phyloP scores from a whole-genome alignment of 2,329 filamentous ascomycete species.

The Trichoderma sp. region DNA sequence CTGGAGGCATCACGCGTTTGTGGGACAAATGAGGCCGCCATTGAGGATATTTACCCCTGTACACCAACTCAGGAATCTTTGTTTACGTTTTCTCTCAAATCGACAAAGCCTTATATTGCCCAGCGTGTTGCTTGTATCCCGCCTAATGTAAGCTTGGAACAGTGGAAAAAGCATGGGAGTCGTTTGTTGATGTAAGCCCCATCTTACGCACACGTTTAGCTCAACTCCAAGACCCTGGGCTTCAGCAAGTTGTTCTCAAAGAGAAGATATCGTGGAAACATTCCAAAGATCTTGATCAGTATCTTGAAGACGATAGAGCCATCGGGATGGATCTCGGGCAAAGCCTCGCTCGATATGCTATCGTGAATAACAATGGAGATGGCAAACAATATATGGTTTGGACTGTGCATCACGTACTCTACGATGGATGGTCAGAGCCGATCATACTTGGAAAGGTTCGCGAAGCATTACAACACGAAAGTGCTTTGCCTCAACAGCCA shows the following conservation, averaged over 20 bases:
- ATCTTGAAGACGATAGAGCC: background rate
- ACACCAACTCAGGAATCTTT: conserved; percentile 39
- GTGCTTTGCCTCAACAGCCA: background rate
- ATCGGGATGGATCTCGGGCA: background rate
- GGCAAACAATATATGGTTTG: conserved; percentile 31
- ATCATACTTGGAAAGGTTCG: conserved; percentile 33
- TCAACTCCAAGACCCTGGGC: conserved; percentile 23
- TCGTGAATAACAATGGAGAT: background rate
- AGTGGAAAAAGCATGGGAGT: conserved; percentile 35
- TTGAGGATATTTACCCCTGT: conserved; percentile 41
- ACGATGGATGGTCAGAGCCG: conserved; percentile 39
- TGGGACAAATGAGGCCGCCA: background rate
- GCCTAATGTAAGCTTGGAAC: conserved; percentile 25
- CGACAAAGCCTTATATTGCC: conserved; percentile 36
- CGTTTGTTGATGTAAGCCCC: conserved; percentile 28
- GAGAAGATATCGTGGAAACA: conserved; percentile 24
- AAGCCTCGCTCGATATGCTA: background rate
- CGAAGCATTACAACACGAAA: conserved; percentile 24
- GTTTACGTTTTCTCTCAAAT: conserved; percentile 37
- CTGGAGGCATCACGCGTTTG: background rate
- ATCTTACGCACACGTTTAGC: conserved; percentile 40
- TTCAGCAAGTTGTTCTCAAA: conserved; percentile 24
- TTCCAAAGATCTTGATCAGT: background rate
- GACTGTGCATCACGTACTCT: conserved; percentile 43
- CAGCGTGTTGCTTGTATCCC: conserved; percentile 30